Conservation (phyloP, 139 green algal genomes). For the Eudorina sp. region DNA sequence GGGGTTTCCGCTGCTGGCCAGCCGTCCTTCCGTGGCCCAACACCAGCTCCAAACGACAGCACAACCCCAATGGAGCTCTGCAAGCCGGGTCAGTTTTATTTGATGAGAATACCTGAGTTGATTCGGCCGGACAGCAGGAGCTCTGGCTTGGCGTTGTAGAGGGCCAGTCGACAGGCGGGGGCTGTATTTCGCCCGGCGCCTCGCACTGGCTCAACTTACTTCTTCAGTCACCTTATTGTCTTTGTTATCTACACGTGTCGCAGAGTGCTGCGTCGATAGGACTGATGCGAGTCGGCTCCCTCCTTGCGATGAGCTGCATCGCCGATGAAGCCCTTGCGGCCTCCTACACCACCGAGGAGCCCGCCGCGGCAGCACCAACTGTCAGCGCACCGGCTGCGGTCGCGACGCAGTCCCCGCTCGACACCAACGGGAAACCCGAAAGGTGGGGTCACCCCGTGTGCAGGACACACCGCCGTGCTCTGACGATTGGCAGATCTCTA, state of each 20-base stretch:
- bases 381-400: background rate
- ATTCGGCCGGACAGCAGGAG: too few relatives aligned
- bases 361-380: background rate
- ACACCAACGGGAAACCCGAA: background rate
- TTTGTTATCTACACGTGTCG: background rate
- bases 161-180: background rate
- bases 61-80: conserved; percentile 7
- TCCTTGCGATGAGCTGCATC: conserved; percentile 5
- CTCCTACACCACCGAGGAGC: conserved; percentile 14
- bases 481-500: too few relatives aligned
- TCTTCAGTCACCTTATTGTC: too few relatives aligned
- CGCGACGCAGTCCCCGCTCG: background rate
- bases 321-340: conserved; percentile 23
- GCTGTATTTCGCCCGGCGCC: background rate
- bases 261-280: background rate
- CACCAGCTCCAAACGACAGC: background rate
- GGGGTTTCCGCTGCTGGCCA: background rate
- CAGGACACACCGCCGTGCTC: too few relatives aligned
- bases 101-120: too few relatives aligned
- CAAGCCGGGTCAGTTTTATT: background rate
- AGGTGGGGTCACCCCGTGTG: background rate
- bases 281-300: background rate
- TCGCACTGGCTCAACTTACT: background rate
- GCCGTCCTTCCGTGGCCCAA: background rate
- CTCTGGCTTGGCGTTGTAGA: too few relatives aligned